Conservation (phyloP, 129 eudicot species). For the Flaveria sonorensis region DNA sequence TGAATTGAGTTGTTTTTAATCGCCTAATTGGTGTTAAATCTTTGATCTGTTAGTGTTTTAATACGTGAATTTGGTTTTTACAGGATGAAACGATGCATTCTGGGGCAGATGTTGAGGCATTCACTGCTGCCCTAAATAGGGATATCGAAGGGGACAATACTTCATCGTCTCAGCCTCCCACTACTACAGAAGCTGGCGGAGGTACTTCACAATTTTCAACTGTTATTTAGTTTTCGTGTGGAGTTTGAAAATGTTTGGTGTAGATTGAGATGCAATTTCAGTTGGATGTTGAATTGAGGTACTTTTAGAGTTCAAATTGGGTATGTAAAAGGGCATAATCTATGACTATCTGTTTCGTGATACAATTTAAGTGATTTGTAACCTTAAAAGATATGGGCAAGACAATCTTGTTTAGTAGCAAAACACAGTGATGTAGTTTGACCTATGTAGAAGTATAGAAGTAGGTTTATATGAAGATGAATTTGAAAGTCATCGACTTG, state of each 20-base stretch:
- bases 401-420: background rate
- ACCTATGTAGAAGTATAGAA: background rate
- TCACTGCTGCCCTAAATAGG: conserved; percentile 91
- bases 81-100: conserved; percentile 99
- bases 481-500: background rate
- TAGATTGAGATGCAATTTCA: conserved; percentile 1
- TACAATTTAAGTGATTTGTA: background rate
- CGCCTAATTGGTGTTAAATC: background rate
- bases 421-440: background rate
- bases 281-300: conserved; percentile 9
- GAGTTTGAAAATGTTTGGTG: background rate
- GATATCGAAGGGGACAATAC: conserved; percentile 83
- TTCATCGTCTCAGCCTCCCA: conserved; percentile 47
- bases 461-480: background rate
- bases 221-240: background rate
- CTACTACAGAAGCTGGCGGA: conserved; percentile 38
- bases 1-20: background rate
- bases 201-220: conserved; percentile 19
- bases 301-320: background rate
- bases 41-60: background rate
- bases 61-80: conserved; percentile 36
- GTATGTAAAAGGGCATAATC: background rate
- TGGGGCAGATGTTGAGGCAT: conserved; percentile 97
- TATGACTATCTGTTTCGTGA: background rate
- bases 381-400: background rate